Conservation (phyloP, 1,139 yeast species). For the Saccharomyces hybrid region DNA sequence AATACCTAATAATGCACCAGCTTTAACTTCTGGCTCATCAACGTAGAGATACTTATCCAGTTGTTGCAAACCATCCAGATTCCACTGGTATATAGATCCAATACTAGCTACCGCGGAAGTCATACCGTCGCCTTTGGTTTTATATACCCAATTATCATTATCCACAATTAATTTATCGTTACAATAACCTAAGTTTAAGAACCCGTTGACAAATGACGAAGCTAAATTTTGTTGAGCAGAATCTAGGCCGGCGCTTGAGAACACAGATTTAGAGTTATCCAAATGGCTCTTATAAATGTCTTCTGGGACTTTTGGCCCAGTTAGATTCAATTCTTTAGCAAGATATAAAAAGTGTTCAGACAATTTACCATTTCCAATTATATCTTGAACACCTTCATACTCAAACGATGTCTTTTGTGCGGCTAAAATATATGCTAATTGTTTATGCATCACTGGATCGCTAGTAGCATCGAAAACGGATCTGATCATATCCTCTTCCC, state of each 20-base stretch:
- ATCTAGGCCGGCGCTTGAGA: constrained; percentile 56
- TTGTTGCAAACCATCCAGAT: constrained; percentile 81
- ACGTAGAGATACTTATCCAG: constrained; percentile 86
- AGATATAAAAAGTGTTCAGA: constrained; percentile 75
- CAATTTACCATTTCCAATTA: constrained; percentile 71
- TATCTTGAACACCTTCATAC: constrained; percentile 73
- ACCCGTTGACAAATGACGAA: constrained; percentile 87
- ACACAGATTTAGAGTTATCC: constrained; percentile 54
- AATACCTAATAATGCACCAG: constrained; percentile 94
- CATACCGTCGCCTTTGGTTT: constrained; percentile 90
- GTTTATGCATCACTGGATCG: constrained; percentile 73
- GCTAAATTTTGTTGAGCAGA: constrained; percentile 95
- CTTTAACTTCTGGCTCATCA: constrained; percentile 78
- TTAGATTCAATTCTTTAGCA: constrained; percentile 76
- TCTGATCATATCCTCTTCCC: constrained; percentile 67
- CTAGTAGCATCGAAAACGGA: constrained; percentile 70
- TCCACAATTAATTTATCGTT: constrained; percentile 74
- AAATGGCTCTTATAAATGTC: constrained; percentile 89
- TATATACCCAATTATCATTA: constrained; percentile 82
- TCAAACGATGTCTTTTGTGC: constrained; percentile 81
- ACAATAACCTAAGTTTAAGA: constrained; percentile 85
- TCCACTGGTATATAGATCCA: constrained; percentile 90
- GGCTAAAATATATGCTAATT: constrained; percentile 82
- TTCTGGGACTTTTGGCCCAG: constrained; percentile 89
- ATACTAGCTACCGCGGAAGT: constrained; percentile 88